Percentiles rank a stretch among this genome's conserved stretches.
Conservation (phyloP, 352 stramenopile genomes). For the Phytophthora cajani region DNA sequence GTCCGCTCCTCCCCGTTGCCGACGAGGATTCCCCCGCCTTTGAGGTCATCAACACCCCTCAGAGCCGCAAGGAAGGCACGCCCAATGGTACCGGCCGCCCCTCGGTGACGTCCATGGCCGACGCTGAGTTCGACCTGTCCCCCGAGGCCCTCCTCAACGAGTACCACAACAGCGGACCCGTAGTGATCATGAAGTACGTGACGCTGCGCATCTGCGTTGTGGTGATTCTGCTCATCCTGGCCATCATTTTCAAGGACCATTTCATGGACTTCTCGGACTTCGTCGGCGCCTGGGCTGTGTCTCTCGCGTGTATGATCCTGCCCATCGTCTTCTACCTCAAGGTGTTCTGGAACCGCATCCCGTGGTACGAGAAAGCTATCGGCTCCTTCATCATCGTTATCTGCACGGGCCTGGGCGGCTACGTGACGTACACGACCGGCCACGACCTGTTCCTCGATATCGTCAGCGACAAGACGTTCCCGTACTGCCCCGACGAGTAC, state of each 20-base stretch:
- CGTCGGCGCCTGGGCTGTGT: conserved; percentile 56
- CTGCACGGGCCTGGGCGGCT: conserved; percentile 36
- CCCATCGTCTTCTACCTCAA: conserved; percentile 76
- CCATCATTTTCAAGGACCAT: conserved; percentile 61
- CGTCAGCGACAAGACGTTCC: conserved; percentile 46
- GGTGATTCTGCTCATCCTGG: conserved; percentile 46
- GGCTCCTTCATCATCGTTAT: conserved; percentile 41
- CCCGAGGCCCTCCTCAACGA: conserved; percentile 36
- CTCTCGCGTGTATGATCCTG: conserved; percentile 68
- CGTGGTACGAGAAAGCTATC: conserved; percentile 45
- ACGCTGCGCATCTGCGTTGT: conserved; percentile 46
- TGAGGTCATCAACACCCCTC: conserved; percentile 17
- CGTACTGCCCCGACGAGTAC: conserved; percentile 58
- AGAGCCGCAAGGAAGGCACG: conserved; percentile 24
- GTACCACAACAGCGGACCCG: conserved; percentile 40
- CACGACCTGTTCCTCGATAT: conserved; percentile 39
- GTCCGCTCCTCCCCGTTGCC: conserved; percentile 10
- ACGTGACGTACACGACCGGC: conserved; percentile 50
- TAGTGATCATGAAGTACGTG: conserved; percentile 45
- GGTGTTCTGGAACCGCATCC: conserved; percentile 48
- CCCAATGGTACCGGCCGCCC: conserved; percentile 13
- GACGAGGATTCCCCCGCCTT: conserved; percentile 35
- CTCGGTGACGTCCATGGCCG: conserved; percentile 39
- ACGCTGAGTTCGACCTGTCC: conserved; percentile 39
- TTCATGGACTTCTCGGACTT: conserved; percentile 74